These are phyloP conservation scores for Phytopythium aichiense DNA, from an alignment of 352 stramenopile species.

Conservation along the genomic window DNA sequence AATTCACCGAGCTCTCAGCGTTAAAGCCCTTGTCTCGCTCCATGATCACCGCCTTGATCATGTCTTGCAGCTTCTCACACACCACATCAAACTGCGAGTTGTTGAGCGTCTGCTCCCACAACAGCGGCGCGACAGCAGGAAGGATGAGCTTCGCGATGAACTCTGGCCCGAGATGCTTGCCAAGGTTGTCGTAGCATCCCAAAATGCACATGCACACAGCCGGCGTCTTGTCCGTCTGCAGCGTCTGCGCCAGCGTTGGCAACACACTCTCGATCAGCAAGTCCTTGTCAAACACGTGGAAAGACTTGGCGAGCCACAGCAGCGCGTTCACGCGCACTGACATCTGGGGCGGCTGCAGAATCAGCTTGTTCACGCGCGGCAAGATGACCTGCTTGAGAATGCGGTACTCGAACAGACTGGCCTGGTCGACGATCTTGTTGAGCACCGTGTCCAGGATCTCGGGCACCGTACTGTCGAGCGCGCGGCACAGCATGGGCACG, in stretches of 20 bases:
- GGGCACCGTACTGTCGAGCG: conserved; percentile 76
- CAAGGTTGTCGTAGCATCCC: conserved; percentile 85
- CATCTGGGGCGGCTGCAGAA: conserved; percentile 73
- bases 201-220: conserved; percentile 87
- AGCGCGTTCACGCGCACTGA: conserved; percentile 84
- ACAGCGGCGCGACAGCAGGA: conserved; percentile 66
- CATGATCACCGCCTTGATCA: conserved; percentile 84
- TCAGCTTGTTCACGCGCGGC: conserved; percentile 85
- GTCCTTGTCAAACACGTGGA: conserved; percentile 88
- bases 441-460: conserved; percentile 86
- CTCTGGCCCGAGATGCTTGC: conserved; percentile 82
- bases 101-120: conserved; percentile 79
- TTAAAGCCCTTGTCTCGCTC: conserved; percentile 79
- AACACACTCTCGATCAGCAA: conserved; percentile 80
- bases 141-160: conserved; percentile 83
- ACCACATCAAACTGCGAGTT: conserved; percentile 84
- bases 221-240: conserved; percentile 78
- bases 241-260: conserved; percentile 63
- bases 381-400: conserved; percentile 87
- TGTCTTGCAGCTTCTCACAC: conserved; percentile 85
- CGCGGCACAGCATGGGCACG: conserved; percentile 82
- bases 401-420: conserved; percentile 85
- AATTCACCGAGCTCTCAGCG: conserved; percentile 63
- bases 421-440: conserved; percentile 87
- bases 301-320: conserved; percentile 84